Percentiles rank a stretch among this genome's conserved stretches.
These are phyloP conservation scores for Phytophthora fragariaefolia DNA, from an alignment of 352 stramenopile species.

Conservation along the genomic window DNA sequence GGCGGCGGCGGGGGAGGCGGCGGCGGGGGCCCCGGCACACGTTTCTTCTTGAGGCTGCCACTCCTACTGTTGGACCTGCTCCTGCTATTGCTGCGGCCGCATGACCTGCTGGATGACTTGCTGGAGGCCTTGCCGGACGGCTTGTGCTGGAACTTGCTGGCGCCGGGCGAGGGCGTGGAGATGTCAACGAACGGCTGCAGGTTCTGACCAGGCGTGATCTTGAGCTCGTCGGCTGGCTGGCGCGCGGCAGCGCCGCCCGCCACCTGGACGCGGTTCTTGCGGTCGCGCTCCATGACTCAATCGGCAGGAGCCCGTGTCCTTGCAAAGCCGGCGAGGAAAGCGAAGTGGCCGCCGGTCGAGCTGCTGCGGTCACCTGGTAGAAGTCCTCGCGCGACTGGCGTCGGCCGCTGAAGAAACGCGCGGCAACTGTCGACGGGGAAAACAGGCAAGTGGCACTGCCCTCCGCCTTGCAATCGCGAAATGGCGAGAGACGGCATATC, in stretches of 20 bases:
- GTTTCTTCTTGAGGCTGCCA: conserved; percentile 33
- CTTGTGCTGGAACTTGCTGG: conserved; percentile 12
- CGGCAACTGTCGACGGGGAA: conserved; percentile 17
- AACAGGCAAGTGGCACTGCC: conserved; percentile 37
- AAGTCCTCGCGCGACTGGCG: conserved; percentile 5
- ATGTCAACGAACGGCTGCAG: conserved; percentile 71
- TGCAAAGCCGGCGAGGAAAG: conserved; percentile 20
- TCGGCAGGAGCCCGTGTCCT: conserved; percentile 19
- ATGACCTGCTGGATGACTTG: conserved; percentile 2
- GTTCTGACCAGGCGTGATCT: conserved; percentile 56
- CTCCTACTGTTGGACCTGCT: conserved; percentile 9
- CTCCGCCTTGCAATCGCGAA: conserved; percentile 31
- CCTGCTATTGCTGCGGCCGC: not conserved
- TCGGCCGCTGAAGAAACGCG: conserved; percentile 19
- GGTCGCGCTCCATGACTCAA: conserved; percentile 46
- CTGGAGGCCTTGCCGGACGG: not conserved
- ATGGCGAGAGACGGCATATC: conserved; percentile 14
- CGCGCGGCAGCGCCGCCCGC: not conserved
- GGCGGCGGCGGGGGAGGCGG: conserved; percentile 8
- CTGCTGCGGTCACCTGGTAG: conserved; percentile 23
- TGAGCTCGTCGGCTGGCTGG: conserved; percentile 40
- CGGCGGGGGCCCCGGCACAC: conserved; percentile 5
- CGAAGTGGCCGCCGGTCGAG: conserved; percentile 31
- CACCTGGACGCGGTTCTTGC: conserved; percentile 3
- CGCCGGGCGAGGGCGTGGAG: conserved; percentile 59